A percentile compares a stretch with the other conserved stretches of the same genome.
Conservation (phyloP, 164 flowering plant genomes). For the Macadamia tetraphylla region DNA sequence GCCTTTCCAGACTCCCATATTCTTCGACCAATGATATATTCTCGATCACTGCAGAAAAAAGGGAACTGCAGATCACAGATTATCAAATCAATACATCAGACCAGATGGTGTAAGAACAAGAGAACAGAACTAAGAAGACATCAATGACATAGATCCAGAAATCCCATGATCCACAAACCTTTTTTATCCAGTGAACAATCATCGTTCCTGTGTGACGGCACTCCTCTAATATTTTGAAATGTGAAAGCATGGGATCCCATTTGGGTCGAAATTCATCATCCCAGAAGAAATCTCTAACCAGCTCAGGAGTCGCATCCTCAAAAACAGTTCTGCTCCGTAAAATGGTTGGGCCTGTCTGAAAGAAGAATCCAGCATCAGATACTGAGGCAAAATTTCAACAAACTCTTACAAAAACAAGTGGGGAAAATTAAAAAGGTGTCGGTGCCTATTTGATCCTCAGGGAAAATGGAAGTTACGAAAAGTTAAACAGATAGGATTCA, state of each 20-base stretch:
- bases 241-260: conserved; percentile 76
- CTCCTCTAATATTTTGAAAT: conserved; percentile 43
- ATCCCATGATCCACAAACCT: conserved; percentile 31
- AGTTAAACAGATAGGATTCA: no score
- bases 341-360: conserved; percentile 53
- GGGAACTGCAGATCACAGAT: conserved; percentile 50
- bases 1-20: conserved; percentile 65
- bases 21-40: conserved; percentile 63
- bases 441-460: background rate
- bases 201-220: conserved; percentile 61
- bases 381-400: background rate
- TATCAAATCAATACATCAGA: conserved; percentile 7
- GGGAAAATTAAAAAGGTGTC: background rate
- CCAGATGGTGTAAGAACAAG: background rate
- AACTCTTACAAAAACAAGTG: background rate
- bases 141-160: background rate
- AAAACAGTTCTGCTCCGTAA: conserved; percentile 58
- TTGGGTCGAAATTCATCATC: conserved; percentile 62
- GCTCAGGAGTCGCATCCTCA: conserved; percentile 71
- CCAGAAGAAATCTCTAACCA: conserved; percentile 81
- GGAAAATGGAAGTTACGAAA: background rate
- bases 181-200: conserved; percentile 71
- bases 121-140: background rate
- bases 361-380: background rate
- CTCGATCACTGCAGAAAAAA: conserved; percentile 76